Conservation (phyloP, 1,284 basidiomycete genomes). For the Pascua sp. region DNA sequence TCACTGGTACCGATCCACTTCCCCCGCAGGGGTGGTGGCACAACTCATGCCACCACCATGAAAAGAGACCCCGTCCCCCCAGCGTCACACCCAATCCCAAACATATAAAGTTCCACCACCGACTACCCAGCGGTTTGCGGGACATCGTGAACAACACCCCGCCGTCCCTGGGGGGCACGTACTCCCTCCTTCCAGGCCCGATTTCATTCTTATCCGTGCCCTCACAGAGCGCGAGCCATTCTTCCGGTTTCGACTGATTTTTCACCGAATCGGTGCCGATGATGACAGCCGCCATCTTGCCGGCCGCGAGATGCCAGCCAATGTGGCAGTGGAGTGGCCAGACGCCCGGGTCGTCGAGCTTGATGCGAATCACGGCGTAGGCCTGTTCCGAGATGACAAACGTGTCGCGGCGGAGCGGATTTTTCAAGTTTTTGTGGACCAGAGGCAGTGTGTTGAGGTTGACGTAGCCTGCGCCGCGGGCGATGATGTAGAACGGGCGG, state of each 20-base stretch:
- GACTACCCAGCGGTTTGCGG: no score
- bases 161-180: no score
- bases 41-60: no score
- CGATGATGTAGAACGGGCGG: conserved; percentile 33
- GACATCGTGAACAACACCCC: no score
- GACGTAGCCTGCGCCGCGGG: conserved; percentile 36
- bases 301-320: conserved; percentile 25
- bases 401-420: conserved; percentile 47
- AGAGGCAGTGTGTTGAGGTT: conserved; percentile 13
- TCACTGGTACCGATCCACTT: no score
- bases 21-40: no score
- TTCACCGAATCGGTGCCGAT: not conserved
- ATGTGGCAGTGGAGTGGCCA: conserved; percentile 33
- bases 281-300: conserved; percentile 15
- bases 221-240: conserved; percentile 6
- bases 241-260: not conserved
- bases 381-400: conserved; percentile 28
- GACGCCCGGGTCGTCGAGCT: conserved; percentile 26
- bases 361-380: conserved; percentile 30
- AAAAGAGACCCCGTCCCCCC: no score
- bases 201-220: conserved; percentile 2
- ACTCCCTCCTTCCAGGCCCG: not conserved
- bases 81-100: no score
- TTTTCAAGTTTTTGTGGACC: conserved; percentile 27
- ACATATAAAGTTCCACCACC: no score